Evolutionary conservation across 1,284 basidiomycete species (phyloP), one percentile per base, ranked within the genome.

Genomic region (Singerocomus inundabilis): DNA sequence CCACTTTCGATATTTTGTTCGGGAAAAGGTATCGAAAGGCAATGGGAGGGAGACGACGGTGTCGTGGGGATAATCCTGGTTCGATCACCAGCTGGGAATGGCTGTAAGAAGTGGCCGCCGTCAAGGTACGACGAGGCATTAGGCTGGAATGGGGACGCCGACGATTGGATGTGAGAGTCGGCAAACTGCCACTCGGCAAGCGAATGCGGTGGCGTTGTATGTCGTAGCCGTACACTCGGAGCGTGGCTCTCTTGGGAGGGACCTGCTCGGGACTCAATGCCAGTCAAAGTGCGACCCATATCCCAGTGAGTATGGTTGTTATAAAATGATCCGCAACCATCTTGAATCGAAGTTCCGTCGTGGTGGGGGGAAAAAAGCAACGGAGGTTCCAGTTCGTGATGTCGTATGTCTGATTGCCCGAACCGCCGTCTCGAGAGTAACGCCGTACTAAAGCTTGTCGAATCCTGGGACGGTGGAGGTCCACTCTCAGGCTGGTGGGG

Each of bases 111-210:
- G 39, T 45, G 25, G 29, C 9, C 16, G 9, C 15, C 32, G 30
- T 21, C 37, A 32, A 31, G 21, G n/a, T 49, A 39, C 1, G 41
- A 38, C 16, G 29, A 44, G 4, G 31, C 5, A 15, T 41, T 32
- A n/a, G 29, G 26, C 8, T 50, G 49, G 30, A 42, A 41, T 6
- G 45, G 26, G 25, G 52, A 35, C 16, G 41, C 32, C 11, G 34
- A 28, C 9, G 44, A 45, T 5, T 57, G 54, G 8, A 15, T 18
- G 9, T 32, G 32, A 37, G 38, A 11, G 6, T 28, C 9, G 44
- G 46, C 1, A 39, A 48, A 47, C 15, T 57, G 56, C 56, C 49
- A 48, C 10, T 52, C 48, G 21, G 44, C 36, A 30, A 42, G 44
- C 5, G 34, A 44, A 37, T 41, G 35, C 4, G 38, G 21, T 16